These are phyloP conservation scores for Aegilops bicornis DNA, from an alignment of 176 grass and related monocot genomes.

Conservation along the genomic window DNA sequence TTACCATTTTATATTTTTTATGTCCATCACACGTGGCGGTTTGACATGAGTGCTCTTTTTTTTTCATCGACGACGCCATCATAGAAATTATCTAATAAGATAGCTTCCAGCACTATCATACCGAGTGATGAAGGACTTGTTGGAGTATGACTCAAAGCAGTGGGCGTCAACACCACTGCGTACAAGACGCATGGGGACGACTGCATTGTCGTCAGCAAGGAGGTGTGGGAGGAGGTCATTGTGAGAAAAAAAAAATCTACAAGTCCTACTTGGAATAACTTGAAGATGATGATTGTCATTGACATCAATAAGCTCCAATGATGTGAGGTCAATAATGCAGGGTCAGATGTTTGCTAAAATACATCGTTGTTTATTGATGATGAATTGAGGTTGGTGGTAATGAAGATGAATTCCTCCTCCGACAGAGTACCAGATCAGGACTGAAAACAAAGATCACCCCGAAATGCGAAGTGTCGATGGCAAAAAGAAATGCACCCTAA, in stretches of 20 bases:
- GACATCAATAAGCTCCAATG: not conserved
- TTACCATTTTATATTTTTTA: not conserved
- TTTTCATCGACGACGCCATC: not conserved
- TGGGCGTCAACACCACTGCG: not conserved
- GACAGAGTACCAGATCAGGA: too few relatives aligned
- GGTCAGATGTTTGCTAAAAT: too few relatives aligned
- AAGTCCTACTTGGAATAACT: not conserved
- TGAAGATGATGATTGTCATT: not conserved
- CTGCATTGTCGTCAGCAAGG: not conserved
- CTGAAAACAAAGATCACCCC: too few relatives aligned
- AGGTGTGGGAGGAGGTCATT: not conserved
- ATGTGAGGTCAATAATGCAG: too few relatives aligned
- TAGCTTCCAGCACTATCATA: not conserved
- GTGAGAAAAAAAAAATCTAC: not conserved
- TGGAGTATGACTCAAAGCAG: not conserved
- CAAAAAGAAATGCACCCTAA: too few relatives aligned
- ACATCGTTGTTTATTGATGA: too few relatives aligned
- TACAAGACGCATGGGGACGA: not conserved
- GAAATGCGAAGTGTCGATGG: too few relatives aligned
- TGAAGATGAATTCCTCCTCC: too few relatives aligned
- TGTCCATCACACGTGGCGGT: not conserved
- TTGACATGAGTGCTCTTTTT: not conserved
- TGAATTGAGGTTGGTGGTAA: too few relatives aligned
- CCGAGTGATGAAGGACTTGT: not conserved
- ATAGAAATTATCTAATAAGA: not conserved